Base-by-base conservation (phyloP, 805 yeast genomes). In the Zygosaccharomyces bisporus region DNA sequence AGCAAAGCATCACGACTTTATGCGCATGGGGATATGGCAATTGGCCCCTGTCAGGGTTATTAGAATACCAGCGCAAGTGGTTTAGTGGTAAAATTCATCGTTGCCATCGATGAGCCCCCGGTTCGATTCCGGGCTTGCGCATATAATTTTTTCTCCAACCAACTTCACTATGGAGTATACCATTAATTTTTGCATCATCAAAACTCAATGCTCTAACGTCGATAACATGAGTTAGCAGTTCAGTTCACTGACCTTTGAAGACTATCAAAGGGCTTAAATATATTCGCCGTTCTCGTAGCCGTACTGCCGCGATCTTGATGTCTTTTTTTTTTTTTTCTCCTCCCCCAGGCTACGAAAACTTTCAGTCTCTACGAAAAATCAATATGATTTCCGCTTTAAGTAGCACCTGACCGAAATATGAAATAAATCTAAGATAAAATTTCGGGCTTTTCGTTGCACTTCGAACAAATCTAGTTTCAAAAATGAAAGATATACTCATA, bases 71-170 rank as follows among this genome's bases (percentile, higher is more conserved):
- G 34, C 6, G 16, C 34, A 31, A 25, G 32, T 37, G 40, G 40
- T 37, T 37, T 37, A 37, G 40, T 37, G 40, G 40, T 37, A 37
- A 37, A 37, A 37, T 37, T 37, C 40, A 37, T 37, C 40, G 40
- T 37, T 37, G 40, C 40, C 40, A 37, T 37, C 40, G 40, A 37
- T 37, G 40, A 37, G 40, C 40, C 40, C 40, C 40, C 30, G 40
- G 40, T 37, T 37, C 40, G 40, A 37, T 37, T 37, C 40, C 40
- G 40, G 40, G 40, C 23, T 37, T 37, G 40, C 40, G 40, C 40
- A 37, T 21, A 21, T 9, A n/a, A n/a, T n/a, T n/a, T n/a, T n/a
- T n/a, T n/a, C n/a, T n/a, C n/a, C n/a, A n/a, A n/a, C n/a, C n/a
- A n/a, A n/a, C n/a, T n/a, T n/a, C n/a, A n/a, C n/a, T n/a, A n/a